Evolutionary conservation across 257 asterid species (phyloP).

Genomic region (Plantago ovata): DNA sequence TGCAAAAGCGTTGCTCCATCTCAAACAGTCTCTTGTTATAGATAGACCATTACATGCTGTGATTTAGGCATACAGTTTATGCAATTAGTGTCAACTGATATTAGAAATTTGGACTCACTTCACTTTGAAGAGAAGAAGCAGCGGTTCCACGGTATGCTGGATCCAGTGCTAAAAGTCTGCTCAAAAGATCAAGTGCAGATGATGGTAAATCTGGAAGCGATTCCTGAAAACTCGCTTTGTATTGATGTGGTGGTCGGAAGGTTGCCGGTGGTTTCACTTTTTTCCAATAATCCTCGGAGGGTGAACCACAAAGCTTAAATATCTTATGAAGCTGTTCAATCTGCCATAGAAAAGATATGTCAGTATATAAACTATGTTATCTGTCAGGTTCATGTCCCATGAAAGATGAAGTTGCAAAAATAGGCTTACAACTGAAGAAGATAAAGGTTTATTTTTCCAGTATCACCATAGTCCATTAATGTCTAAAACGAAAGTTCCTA

Average conservation of each 20-base stretch:
- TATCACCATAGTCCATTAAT: no score
- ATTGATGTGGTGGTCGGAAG: conserved; percentile 59
- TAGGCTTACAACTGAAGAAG: no score
- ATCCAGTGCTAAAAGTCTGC: conserved; percentile 56
- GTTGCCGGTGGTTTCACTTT: conserved; percentile 68
- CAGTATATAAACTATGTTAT: no score
- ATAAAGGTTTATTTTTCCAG: no score
- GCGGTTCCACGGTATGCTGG: conserved; percentile 61
- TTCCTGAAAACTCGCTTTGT: conserved; percentile 50
- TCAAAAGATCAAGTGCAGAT: conserved; percentile 42
- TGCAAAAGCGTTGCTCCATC: no score
- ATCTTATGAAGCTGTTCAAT: conserved; percentile 82
- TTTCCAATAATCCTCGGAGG: conserved; percentile 75
- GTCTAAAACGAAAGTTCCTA: no score
- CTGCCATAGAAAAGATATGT: conserved; percentile 25
- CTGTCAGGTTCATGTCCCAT: no score
- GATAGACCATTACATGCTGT: not conserved
- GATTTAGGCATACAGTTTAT: not conserved
- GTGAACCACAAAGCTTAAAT: conserved; percentile 80
- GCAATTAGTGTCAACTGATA: not conserved
- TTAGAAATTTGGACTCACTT: conserved; percentile 36
- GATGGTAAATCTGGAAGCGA: conserved; percentile 49
- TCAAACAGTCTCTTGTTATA: no score
- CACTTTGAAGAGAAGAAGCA: conserved; percentile 45
- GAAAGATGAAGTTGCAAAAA: no score